phyloP scores from a whole-genome alignment of 2,329 filamentous ascomycete genomes.

The Hirsutella minnesotensis region DNA sequence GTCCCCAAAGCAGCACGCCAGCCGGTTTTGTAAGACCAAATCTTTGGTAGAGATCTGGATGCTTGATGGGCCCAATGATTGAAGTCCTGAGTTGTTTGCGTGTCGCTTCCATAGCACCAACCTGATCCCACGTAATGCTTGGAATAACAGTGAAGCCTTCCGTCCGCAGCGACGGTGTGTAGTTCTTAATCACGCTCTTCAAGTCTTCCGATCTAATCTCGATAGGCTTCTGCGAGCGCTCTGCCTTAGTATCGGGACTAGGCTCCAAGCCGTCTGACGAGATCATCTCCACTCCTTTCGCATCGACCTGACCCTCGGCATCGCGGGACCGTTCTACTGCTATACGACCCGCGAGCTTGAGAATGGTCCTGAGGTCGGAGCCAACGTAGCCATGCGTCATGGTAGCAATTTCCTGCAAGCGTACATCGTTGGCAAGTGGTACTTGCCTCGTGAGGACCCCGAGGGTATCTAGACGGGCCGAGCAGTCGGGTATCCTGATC shows the following conservation, averaged over 20 bases:
- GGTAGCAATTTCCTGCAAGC: conserved; percentile 65
- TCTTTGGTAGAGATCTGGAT: conserved; percentile 63
- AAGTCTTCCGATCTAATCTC: conserved; percentile 43
- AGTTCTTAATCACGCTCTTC: conserved; percentile 56
- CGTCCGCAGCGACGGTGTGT: conserved; percentile 54
- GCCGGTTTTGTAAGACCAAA: conserved; percentile 73
- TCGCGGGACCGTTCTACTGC: conserved; percentile 21
- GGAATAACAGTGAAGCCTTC: conserved; percentile 95
- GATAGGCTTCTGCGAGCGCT: not conserved
- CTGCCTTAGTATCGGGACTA: too few relatives aligned
- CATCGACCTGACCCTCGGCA: conserved; percentile 14
- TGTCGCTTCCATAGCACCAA: conserved; percentile 72
- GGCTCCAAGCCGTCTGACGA: too few relatives aligned
- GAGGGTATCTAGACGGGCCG: conserved; percentile 67
- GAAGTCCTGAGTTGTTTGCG: conserved; percentile 72
- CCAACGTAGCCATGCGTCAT: conserved; percentile 88
- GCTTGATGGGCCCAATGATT: conserved; percentile 80
- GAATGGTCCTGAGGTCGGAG: conserved; percentile 65
- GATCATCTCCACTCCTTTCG: too few relatives aligned
- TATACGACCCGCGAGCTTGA: conserved; percentile 30
- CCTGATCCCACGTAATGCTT: conserved; percentile 83
- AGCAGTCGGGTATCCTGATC: conserved; percentile 74
- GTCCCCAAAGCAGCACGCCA: conserved; percentile 90
- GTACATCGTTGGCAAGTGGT: conserved; percentile 54
- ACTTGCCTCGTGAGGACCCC: conserved; percentile 57